A percentile compares a stretch with the other conserved stretches of the same genome.
Conservation (phyloP, 768 basidiomycete species). For the Mrakia frigida region DNA sequence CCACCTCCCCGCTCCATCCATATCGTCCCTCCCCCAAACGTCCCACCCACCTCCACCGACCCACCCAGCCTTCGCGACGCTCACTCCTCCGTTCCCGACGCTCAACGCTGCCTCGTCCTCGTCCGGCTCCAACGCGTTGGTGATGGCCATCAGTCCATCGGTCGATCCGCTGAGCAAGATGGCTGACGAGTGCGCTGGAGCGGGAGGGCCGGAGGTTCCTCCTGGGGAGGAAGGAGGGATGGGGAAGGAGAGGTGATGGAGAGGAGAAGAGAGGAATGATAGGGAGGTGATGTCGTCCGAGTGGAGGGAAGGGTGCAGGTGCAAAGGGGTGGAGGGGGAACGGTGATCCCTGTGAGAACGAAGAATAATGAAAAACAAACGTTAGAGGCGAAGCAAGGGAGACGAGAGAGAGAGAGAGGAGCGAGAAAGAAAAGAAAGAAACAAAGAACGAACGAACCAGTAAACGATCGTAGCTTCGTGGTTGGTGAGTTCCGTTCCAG, state of each 20-base stretch:
- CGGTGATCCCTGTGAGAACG: slow-evolving; percentile 73
- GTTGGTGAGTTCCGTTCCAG: slow-evolving; percentile 71
- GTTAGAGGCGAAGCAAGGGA: too few species aligned
- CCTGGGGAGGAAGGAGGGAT: slow-evolving; percentile 27
- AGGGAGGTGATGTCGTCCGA: slow-evolving; percentile 87
- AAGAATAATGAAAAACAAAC: too few species aligned
- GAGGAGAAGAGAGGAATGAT: slow-evolving; percentile 50
- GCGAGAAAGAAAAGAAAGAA: background rate
- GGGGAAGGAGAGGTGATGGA: slow-evolving; percentile 36
- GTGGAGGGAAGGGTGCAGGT: slow-evolving; percentile 77
- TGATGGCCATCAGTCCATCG: slow-evolving; percentile 67
- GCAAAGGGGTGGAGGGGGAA: slow-evolving; percentile 62
- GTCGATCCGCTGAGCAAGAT: slow-evolving; percentile 73
- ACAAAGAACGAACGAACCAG: slow-evolving; percentile 54
- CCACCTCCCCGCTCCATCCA: slow-evolving; percentile 91
- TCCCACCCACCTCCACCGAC: slow-evolving; percentile 54
- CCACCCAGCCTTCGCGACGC: slow-evolving; percentile 65
- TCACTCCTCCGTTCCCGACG: slow-evolving; percentile 69
- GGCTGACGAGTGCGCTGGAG: slow-evolving; percentile 31
- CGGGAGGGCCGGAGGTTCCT: background rate
- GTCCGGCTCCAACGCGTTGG: slow-evolving; percentile 56
- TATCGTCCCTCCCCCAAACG: slow-evolving; percentile 84
- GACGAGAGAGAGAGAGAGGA: background rate
- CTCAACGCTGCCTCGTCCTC: slow-evolving; percentile 79
- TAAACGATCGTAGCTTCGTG: slow-evolving; percentile 79